phyloP scores from a whole-genome alignment of 371 early-diverging fungal genomes.

The Ordospora pajunii region DNA sequence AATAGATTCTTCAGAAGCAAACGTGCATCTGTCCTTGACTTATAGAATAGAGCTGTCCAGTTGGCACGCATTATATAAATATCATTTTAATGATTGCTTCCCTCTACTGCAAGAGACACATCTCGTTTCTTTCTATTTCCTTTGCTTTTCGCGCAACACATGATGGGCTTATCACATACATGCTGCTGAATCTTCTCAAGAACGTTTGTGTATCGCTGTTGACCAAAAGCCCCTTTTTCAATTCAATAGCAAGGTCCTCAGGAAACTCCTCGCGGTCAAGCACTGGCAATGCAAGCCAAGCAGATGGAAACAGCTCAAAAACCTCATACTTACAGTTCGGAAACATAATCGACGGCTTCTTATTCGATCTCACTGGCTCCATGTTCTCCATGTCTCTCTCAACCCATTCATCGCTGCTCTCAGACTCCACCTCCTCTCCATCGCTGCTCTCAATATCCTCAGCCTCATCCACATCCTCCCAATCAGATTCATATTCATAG shows the following conservation, averaged over 20 bases:
- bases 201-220: neutral
- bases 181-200: neutral
- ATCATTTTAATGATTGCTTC: neutral
- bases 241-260: neutral
- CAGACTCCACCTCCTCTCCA: neutral
- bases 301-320: neutral
- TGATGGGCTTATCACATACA: neutral
- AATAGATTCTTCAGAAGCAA: neutral
- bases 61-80: neutral
- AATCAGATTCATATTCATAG: constrained; percentile 11
- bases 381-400: neutral
- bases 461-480: constrained; percentile 9
- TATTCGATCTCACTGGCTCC: neutral
- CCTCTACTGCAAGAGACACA: neutral
- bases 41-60: neutral
- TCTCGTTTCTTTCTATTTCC: no score
- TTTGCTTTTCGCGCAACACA: neutral
- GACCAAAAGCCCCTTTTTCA: neutral
- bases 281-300: neutral
- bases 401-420: neutral
- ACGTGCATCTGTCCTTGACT: neutral
- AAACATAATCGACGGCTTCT: neutral
- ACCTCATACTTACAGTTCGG: neutral
- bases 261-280: neutral
- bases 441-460: neutral